Base-by-base conservation (phyloP, 768 basidiomycete species). In the Pholiota conissans region DNA sequence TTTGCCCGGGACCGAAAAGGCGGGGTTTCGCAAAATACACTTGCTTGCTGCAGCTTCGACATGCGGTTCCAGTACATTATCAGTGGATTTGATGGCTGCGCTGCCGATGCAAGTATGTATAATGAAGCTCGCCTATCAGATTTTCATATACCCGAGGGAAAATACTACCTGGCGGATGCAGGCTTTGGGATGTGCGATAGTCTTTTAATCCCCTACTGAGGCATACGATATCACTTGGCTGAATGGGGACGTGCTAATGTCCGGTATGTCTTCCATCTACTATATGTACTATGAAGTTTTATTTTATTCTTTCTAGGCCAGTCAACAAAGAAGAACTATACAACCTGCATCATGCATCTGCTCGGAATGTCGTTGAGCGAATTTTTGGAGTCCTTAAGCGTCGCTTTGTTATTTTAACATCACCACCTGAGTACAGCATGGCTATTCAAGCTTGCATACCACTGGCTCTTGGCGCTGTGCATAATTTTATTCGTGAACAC, bases 341-440 rank as follows among this genome's bases (percentile, higher is more conserved):
- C 58, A 80, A 79, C 66, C 65, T 79, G 3, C 63, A 69, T 22
- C 75, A 80, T 67, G 66, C 75, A 11, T 67, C 65, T 52, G 70
- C 68, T 46, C 67, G 65, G 1, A 80, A 77, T 69, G 65, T 76
- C 30, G 63, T 77, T 56, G 74, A 76, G 59, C 60, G 57, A 10
- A 73, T 76, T 27, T 76, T 76, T 69, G 75, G 59, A 35, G 52
- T 57, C n/a, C 3, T 61, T 5, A 61, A 61, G 34, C 49, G 49
- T 10, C 26, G 53, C 0, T 62, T 48, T 45, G 48, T 5, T 1
- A 59, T 62, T 18, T 52, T 59, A 8, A 57, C 27, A 9, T 34
- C 35, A 0, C 58, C 61, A 32, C 40, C 61, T 6, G 27, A 62
- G 20, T 62, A 49, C 39, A 0, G 2, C 0, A 59, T 62, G 50